A percentile compares a stretch with the other conserved stretches of the same genome.
Conservation (phyloP, 1,284 basidiomycete species). For the Trametes polyzona region DNA sequence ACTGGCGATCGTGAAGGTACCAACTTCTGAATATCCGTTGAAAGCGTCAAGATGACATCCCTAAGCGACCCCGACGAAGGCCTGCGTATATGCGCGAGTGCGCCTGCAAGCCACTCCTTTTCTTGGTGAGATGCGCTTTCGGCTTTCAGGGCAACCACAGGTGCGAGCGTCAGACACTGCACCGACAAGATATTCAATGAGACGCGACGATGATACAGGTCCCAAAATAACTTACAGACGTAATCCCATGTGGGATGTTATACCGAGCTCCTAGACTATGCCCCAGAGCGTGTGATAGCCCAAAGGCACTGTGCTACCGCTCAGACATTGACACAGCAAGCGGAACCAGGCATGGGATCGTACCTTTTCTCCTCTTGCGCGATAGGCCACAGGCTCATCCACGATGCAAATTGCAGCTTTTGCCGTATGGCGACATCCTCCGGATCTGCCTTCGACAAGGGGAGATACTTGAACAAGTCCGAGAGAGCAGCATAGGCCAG, state of each 20-base stretch:
- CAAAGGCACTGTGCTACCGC: slow-evolving; percentile 54
- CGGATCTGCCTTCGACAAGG: slow-evolving; percentile 63
- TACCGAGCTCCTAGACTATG: slow-evolving; percentile 81
- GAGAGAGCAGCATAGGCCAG: slow-evolving; percentile 68
- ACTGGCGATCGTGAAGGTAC: slow-evolving; percentile 25
- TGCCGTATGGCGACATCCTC: slow-evolving; percentile 64
- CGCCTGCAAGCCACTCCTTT: slow-evolving; percentile 58
- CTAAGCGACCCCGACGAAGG: slow-evolving; percentile 63
- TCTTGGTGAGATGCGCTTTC: slow-evolving; percentile 57
- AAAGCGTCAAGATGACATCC: slow-evolving; percentile 58
- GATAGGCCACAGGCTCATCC: slow-evolving; percentile 80
- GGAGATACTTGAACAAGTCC: slow-evolving; percentile 77
- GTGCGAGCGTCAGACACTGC: slow-evolving; percentile 76
- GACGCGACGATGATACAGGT: neutral
- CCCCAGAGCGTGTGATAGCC: slow-evolving; percentile 75
- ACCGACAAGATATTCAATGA: neutral
- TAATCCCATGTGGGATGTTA: slow-evolving; percentile 81
- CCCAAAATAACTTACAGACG: slow-evolving; percentile 57
- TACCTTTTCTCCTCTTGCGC: slow-evolving; percentile 59
- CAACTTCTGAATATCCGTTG: slow-evolving; percentile 57
- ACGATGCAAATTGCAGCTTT: slow-evolving; percentile 73
- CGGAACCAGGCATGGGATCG: neutral
- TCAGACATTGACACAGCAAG: neutral
- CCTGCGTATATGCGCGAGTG: slow-evolving; percentile 59
- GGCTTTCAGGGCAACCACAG: slow-evolving; percentile 63